Conservation (phyloP, 352 stramenopile species). For the Globisporangium orthogonon region DNA sequence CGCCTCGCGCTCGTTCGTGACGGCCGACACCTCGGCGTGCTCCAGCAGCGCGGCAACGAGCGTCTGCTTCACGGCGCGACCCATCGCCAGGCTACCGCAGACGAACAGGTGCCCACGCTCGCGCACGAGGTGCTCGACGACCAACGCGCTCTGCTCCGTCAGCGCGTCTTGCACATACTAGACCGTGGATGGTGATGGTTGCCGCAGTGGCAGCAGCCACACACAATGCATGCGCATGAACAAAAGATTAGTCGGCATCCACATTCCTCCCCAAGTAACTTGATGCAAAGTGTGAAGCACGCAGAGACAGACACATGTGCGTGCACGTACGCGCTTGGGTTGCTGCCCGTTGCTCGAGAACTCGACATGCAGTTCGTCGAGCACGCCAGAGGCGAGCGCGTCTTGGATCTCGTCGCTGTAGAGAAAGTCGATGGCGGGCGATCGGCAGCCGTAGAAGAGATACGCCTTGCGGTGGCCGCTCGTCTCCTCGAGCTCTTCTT, state of each 20-base stretch:
- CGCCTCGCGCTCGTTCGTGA: conserved; percentile 27
- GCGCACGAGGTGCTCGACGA: conserved; percentile 47
- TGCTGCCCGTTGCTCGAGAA: conserved; percentile 39
- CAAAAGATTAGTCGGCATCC: background rate
- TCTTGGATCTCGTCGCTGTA: conserved; percentile 59
- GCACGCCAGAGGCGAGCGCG: conserved; percentile 27
- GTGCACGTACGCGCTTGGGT: conserved; percentile 40
- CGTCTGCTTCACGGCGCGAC: conserved; percentile 61
- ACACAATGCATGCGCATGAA: background rate
- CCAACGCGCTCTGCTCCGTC: conserved; percentile 41
- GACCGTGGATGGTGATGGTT: background rate
- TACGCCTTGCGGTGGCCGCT: conserved; percentile 36
- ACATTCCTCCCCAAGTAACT: background rate
- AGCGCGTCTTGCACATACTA: conserved; percentile 76
- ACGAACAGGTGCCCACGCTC: conserved; percentile 64
- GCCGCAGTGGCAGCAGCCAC: conserved; percentile 1
- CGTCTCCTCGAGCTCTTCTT: background rate
- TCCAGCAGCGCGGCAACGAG: conserved; percentile 39
- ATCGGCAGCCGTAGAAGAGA: conserved; percentile 74
- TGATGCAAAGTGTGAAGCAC: background rate
- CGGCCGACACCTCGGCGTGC: conserved; percentile 28
- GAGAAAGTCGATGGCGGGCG: conserved; percentile 52
- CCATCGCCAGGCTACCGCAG: conserved; percentile 77
- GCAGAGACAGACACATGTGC: background rate
- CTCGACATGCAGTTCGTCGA: conserved; percentile 48